A percentile compares a stretch with the other conserved stretches of the same genome.
These are phyloP conservation scores for Quercus bicolor DNA, from an alignment of 306 rosid species.

Conservation along the genomic window DNA sequence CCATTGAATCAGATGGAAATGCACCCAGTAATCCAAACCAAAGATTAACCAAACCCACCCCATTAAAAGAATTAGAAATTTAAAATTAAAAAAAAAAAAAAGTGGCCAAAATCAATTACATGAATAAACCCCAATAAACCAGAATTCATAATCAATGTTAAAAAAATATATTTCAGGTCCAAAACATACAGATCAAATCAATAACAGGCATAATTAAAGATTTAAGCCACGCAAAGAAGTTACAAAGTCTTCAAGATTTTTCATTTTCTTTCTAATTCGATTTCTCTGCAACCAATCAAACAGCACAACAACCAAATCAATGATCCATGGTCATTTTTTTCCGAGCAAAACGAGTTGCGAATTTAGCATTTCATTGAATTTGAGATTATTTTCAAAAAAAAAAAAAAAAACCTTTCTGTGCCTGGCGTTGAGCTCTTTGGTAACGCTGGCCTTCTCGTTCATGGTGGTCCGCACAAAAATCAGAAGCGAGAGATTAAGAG, in stretches of 20 bases:
- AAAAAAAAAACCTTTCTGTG: constrained; percentile 68
- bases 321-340: constrained; percentile 23
- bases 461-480: constrained; percentile 42
- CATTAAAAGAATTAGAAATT: not conserved
- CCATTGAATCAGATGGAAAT: not conserved
- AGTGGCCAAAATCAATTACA: not conserved
- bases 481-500: constrained; percentile 3
- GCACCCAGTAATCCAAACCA: not conserved
- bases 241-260: not conserved
- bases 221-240: not conserved
- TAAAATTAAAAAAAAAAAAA: not conserved
- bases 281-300: constrained; percentile 17
- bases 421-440: constrained; percentile 97
- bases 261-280: not conserved
- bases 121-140: constrained; percentile 4
- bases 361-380: not conserved
- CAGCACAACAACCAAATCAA: constrained; percentile 10
- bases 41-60: not conserved
- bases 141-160: not conserved
- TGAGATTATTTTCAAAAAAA: not conserved
- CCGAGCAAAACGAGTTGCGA: not conserved
- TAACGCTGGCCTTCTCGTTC: constrained; percentile 95
- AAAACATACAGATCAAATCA: constrained; percentile 34
- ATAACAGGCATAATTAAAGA: not conserved
- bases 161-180: not conserved